Evolutionary conservation across 2,329 filamentous ascomycete genomes (phyloP).

Genomic region (Pseudopithomyces maydicus): DNA sequence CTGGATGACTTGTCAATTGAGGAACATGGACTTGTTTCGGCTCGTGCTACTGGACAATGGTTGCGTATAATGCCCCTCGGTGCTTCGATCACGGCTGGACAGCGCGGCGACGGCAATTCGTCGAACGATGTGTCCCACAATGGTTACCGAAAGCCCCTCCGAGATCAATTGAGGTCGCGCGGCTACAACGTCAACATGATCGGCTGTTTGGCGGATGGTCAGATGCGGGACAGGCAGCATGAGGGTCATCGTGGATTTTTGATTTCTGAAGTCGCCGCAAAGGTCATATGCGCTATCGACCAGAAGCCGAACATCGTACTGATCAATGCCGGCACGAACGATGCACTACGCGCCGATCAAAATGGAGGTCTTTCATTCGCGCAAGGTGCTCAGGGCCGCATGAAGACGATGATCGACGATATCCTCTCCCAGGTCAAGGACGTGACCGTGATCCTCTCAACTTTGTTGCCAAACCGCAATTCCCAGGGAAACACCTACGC

Average conservation of each 20-base stretch:
- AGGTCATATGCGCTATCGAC: neutral
- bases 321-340: conserved; percentile 20
- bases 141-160: conserved; percentile 17
- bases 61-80: conserved; percentile 15
- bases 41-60: neutral
- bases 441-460: conserved; percentile 18
- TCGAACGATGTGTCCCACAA: conserved; percentile 2
- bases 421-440: neutral
- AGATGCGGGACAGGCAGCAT: conserved; percentile 16
- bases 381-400: conserved; percentile 10
- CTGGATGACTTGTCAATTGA: neutral
- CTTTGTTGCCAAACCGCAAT: conserved; percentile 9
- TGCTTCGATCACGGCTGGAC: conserved; percentile 16
- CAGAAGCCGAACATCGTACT: conserved; percentile 19
- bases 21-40: neutral
- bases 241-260: conserved; percentile 15
- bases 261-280: conserved; percentile 1
- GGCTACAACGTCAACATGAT: conserved; percentile 18
- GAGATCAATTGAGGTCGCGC: conserved; percentile 12
- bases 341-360: conserved; percentile 5
- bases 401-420: conserved; percentile 12
- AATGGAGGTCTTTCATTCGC: neutral
- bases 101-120: neutral
- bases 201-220: conserved; percentile 10
- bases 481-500: conserved; percentile 6